Conservation (phyloP, 139 green algal genomes). For the Tetraselmis chui region DNA sequence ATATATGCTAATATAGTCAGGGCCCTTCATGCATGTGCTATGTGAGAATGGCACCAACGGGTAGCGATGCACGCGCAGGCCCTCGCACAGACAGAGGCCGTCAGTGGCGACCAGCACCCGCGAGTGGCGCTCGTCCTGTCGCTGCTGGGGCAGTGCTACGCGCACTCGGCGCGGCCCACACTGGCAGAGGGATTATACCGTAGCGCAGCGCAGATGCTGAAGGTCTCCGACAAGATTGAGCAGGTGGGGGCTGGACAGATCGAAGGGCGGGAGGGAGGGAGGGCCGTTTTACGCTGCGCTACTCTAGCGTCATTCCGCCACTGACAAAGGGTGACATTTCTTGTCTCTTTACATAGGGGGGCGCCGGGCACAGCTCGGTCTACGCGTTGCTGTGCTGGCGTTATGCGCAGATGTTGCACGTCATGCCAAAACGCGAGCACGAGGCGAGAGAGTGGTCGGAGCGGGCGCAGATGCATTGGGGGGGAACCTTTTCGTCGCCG, state of each 20-base stretch:
- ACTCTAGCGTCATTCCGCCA: no score
- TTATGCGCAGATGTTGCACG: constrained; percentile 64
- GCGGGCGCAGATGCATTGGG: constrained; percentile 21
- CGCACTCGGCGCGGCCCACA: constrained; percentile 53
- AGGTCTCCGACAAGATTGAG: constrained; percentile 11
- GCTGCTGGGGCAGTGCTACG: constrained; percentile 54
- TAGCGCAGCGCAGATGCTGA: constrained; percentile 36
- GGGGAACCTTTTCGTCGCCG: constrained; percentile 14
- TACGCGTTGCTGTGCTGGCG: constrained; percentile 56
- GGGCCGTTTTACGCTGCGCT: no score
- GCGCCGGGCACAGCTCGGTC: constrained; percentile 51
- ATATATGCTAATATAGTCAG: not conserved
- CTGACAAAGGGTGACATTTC: no score
- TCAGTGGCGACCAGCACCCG: constrained; percentile 27
- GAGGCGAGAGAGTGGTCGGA: constrained; percentile 21
- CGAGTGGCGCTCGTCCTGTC: constrained; percentile 46
- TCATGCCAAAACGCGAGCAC: constrained; percentile 48
- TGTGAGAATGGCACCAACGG: not conserved
- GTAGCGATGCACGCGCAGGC: constrained; percentile 20
- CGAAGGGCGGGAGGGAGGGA: no score
- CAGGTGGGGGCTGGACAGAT: no score
- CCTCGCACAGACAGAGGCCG: constrained; percentile 21
- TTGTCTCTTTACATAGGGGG: no score
- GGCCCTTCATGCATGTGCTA: not conserved
- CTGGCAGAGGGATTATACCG: constrained; percentile 69